Conservation (phyloP, 208 protist genomes). For the Kentomonas sorsogonicus region DNA sequence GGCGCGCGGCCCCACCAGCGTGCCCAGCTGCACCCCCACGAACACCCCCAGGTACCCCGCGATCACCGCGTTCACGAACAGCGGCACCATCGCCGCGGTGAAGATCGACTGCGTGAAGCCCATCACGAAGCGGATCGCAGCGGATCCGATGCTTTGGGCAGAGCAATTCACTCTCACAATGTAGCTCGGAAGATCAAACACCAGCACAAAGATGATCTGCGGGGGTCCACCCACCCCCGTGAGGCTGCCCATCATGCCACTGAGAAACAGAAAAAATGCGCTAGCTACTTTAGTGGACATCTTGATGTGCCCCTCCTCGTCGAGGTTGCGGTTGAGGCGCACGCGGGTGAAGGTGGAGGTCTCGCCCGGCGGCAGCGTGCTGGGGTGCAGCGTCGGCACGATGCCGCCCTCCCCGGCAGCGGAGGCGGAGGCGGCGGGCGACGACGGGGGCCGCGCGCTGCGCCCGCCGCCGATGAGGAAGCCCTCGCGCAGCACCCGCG, state of each 20-base stretch:
- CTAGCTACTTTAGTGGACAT: conserved; percentile 22
- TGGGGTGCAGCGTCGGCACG: conserved; percentile 18
- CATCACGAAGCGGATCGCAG: conserved; percentile 26
- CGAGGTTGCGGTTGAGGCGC: conserved; percentile 34
- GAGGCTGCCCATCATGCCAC: conserved; percentile 34
- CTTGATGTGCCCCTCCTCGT: conserved; percentile 28
- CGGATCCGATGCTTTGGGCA: conserved; percentile 32
- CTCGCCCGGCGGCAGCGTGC: conserved; percentile 23
- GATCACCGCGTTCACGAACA: conserved; percentile 22
- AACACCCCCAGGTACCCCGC: conserved; percentile 25
- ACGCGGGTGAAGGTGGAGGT: conserved; percentile 33
- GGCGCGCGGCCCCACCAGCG: conserved; percentile 27
- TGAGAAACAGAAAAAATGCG: conserved; percentile 14
- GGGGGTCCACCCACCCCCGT: conserved; percentile 30
- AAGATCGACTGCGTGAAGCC: conserved; percentile 21
- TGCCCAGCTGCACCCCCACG: conserved; percentile 26
- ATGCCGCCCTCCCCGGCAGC: no score
- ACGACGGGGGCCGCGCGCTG: not conserved
- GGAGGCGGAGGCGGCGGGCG: no score
- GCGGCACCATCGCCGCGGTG: conserved; percentile 20
- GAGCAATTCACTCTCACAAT: conserved; percentile 33
- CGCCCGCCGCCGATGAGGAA: not conserved
- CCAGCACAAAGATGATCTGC: conserved; percentile 41
- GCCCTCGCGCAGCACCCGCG: not conserved
- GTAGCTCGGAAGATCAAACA: conserved; percentile 42